Conservation (phyloP, 257 asterid species). For the Primulina tabacum region DNA sequence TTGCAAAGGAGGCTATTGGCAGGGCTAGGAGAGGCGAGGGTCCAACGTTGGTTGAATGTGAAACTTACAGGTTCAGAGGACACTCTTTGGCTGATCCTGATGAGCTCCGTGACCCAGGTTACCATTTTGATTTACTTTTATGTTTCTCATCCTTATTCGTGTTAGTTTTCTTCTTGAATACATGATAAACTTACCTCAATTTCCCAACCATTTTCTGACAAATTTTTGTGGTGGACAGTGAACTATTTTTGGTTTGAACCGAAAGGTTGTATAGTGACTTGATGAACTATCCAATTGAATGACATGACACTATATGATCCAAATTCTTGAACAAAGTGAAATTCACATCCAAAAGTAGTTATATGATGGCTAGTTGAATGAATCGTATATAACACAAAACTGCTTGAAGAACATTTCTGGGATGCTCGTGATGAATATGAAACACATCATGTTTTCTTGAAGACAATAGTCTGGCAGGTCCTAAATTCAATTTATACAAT, state of each 20-base stretch:
- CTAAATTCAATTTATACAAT: not conserved
- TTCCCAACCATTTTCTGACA: not conserved
- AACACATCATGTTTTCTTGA: no score
- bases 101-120: conserved; percentile 98
- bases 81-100: conserved; percentile 99
- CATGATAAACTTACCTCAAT: not conserved
- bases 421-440: no score
- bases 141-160: not conserved
- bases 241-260: not conserved
- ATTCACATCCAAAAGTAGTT: not conserved
- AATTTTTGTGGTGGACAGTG: no score
- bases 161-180: conserved; percentile 1
- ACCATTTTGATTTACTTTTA: conserved; percentile 27
- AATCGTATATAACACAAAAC: no score
- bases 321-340: not conserved
- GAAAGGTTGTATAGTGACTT: not conserved
- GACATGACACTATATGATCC: not conserved
- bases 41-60: conserved; percentile 92
- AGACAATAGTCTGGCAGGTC: not conserved
- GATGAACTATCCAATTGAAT: not conserved
- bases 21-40: conserved; percentile 98
- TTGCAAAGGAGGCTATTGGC: conserved; percentile 79
- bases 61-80: conserved; percentile 93
- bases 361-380: not conserved
- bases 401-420: not conserved